These are phyloP conservation scores for Camellia granthamiana DNA, from an alignment of 148 eudicot genomes.

Conservation along the genomic window DNA sequence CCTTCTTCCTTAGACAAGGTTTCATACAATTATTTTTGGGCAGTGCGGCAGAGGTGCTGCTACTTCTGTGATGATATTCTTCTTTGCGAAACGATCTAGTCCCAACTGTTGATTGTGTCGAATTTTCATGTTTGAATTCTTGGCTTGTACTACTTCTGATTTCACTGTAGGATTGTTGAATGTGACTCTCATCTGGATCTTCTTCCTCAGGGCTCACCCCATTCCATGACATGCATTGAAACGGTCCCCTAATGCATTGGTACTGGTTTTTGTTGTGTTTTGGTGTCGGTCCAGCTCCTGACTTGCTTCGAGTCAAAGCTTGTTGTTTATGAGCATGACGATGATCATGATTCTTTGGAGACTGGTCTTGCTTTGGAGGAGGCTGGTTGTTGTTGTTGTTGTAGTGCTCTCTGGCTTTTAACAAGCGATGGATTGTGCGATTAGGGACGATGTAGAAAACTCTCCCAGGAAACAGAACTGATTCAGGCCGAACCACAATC, in stretches of 20 bases:
- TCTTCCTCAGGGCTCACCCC: constrained; percentile 9
- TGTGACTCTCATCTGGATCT: background rate
- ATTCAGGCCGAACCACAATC: constrained; percentile 25
- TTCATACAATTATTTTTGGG: constrained; percentile 5
- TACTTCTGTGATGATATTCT: background rate
- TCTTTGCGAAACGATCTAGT: background rate
- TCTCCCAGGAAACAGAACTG: constrained; percentile 19
- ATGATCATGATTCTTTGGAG: background rate
- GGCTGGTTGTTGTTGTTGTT: background rate
- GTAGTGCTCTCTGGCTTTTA: background rate
- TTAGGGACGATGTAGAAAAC: constrained; percentile 26
- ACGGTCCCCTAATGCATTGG: background rate
- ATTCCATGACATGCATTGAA: background rate
- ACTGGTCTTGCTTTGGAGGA: background rate
- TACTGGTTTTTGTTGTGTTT: background rate
- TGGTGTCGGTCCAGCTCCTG: background rate
- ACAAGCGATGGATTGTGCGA: constrained; percentile 16
- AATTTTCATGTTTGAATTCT: background rate
- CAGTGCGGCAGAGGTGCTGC: background rate
- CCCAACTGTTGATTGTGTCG: background rate
- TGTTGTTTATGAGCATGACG: no score
- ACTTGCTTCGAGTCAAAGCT: background rate
- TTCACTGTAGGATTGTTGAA: background rate
- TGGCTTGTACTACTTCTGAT: background rate
- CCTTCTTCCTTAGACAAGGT: constrained; percentile 29